phyloP scores from a whole-genome alignment of 495 filamentous ascomycete genomes.

The Viridothelium virens region DNA sequence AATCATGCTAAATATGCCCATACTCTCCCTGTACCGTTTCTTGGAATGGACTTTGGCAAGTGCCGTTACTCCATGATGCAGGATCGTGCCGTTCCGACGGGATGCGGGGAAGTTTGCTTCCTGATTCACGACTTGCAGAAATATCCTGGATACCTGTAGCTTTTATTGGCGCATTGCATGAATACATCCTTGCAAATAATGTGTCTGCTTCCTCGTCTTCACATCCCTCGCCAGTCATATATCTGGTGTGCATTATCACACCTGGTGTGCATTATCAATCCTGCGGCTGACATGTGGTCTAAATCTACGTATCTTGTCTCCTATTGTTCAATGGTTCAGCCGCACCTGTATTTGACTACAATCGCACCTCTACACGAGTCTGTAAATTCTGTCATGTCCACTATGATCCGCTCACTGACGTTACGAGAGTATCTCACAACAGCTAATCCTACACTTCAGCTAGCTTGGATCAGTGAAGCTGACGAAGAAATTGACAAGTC shows the following conservation, averaged over 20 bases:
- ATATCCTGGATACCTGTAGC: constrained; percentile 1
- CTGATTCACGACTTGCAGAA: neutral
- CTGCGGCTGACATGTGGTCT: constrained; percentile 1
- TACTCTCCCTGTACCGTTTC: neutral
- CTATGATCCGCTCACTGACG: constrained; percentile 5
- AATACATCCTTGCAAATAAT: constrained; percentile 4
- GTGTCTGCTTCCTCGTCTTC: neutral
- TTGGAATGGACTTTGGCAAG: neutral
- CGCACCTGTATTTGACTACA: constrained; percentile 3
- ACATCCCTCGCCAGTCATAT: neutral
- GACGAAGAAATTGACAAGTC: constrained; percentile 9
- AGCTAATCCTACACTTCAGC: constrained; percentile 10
- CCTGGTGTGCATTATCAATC: neutral
- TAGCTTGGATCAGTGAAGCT: constrained; percentile 3
- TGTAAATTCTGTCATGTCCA: neutral
- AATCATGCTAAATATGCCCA: neutral
- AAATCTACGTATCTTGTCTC: constrained; percentile 6
- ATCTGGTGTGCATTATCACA: neutral
- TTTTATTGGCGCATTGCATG: constrained; percentile 10
- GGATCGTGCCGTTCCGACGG: constrained; percentile 1
- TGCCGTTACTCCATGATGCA: neutral
- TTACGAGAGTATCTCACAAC: constrained; percentile 8
- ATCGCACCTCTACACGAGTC: constrained; percentile 4
- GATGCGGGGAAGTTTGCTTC: neutral
- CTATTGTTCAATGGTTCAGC: neutral